Base-by-base conservation (phyloP, 148 eudicot species). In the Euryodendron excelsum region DNA sequence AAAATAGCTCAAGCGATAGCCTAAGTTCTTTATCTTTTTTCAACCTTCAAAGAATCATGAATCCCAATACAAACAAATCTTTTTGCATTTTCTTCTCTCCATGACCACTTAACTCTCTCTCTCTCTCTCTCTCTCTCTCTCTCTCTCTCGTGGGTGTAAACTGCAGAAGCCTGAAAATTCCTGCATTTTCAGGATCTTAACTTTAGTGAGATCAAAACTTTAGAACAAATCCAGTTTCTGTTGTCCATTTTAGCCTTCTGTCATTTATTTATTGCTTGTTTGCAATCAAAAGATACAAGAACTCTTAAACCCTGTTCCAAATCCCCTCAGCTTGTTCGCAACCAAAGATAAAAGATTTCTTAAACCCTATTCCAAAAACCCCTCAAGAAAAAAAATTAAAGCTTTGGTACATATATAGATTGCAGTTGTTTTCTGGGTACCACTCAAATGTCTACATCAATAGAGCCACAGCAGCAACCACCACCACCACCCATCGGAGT, bases 401-500 rank as follows among this genome's bases (percentile, higher is more conserved):
- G 45, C 9, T 41, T 41, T 41, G 45, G 45, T n/a, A n/a, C 45
- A 41, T 41, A 5, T 41, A 41, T 41, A 41, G 45, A 41, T 9
- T 4, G 5, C 45, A 41, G 7, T 41, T 41, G 45, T 1, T 41
- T 41, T 41, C n/a, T 65, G 41, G 36, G n/a, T 0, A 30, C 33
- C 67, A 13, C 71, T 47, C 33, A 36, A 64, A 81, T 81, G 83
- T 81, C 80, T 7, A 65, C 74, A 4, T 44, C 79, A 15, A 17
- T 75, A 33, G 78, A 76, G 39, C 79, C 79, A 14, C 59, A 20
- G 28, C 71, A 47, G 63, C 73, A 44, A 30, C 77, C 62, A 18
- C 82, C 86, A 0, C 85, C 81, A 13, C 85, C 86, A 0, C 45
- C 45, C 82, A 1, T n/a, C 70, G 75, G 59, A 64, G 73, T 63